phyloP scores from a whole-genome alignment of 495 filamentous ascomycete genomes.

The Friedmanniomyces endolithicus region DNA sequence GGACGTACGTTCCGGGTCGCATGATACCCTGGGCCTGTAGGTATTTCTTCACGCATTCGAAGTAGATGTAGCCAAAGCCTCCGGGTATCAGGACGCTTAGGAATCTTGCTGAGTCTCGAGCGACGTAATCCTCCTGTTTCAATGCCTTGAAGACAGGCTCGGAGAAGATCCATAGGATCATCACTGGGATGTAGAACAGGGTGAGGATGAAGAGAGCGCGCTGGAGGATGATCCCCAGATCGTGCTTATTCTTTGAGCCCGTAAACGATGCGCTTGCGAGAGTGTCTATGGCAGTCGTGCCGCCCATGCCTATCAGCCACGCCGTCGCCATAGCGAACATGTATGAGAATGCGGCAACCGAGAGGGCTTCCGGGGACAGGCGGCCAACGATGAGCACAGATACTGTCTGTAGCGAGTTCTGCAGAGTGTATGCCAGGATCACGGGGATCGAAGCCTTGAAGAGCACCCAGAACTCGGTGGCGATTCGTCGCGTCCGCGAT shows the following conservation, averaged over 20 bases:
- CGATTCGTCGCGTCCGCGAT: constrained; percentile 25
- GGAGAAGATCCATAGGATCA: constrained; percentile 63
- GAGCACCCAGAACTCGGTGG: constrained; percentile 57
- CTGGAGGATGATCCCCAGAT: constrained; percentile 73
- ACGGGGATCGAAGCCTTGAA: constrained; percentile 62
- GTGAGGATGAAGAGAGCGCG: constrained; percentile 63
- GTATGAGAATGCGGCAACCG: constrained; percentile 76
- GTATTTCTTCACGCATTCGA: constrained; percentile 85
- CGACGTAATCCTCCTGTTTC: constrained; percentile 70
- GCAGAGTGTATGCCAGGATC: constrained; percentile 77
- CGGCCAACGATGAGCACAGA: constrained; percentile 78
- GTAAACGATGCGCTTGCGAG: constrained; percentile 80
- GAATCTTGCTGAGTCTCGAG: constrained; percentile 61
- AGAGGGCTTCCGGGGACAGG: constrained; percentile 65
- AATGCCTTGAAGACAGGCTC: constrained; percentile 64
- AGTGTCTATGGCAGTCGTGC: constrained; percentile 82
- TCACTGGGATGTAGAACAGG: constrained; percentile 63
- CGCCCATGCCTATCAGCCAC: constrained; percentile 86
- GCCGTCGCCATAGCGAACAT: constrained; percentile 91
- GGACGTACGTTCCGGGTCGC: constrained; percentile 74
- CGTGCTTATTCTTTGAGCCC: constrained; percentile 66
- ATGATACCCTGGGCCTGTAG: constrained; percentile 87
- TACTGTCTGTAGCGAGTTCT: constrained; percentile 77
- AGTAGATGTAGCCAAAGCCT: constrained; percentile 81
- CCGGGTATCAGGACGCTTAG: constrained; percentile 70